Evolutionary conservation across 2,329 filamentous ascomycete genomes (phyloP), one percentile per base, ranked within the genome.

Genomic region (Monilinia polystroma): DNA sequence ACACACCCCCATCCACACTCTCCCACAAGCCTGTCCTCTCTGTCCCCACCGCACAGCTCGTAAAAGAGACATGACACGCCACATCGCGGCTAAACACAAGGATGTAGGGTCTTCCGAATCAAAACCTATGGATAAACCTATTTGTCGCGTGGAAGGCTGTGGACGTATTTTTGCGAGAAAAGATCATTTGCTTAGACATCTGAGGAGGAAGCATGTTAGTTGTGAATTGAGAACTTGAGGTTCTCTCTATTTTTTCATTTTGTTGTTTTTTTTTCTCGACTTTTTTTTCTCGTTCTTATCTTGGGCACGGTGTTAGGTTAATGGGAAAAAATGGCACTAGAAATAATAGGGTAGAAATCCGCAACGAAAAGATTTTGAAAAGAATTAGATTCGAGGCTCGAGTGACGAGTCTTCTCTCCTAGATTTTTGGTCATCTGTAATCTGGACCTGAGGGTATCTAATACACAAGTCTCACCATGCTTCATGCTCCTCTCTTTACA

Each of bases 1-100:
- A 35, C 57, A 59, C 20, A 49, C 12, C 4, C 57, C 57, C 26
- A 43, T 51, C 8, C 43, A 60, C 58, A 60, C 58, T 4, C 58
- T 51, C 4, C 58, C 58, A 20, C 58, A 49, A 29, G n/a, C 29
- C 1, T 60, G 58, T 35, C 32, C 58, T 12, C 20, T 60, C 45
- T 60, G 58, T 51, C 58, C 58, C 20, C 58, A 60, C 58, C 58
- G 58, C 29, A 60, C 58, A 35, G 58, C 58, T 10, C 58, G 58
- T n/a, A 47, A n/a, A 23, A 35, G 58, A 60, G 58, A 60, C n/a
- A 60, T 60, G 58, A 26, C 58, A 8, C 58, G 58, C 20, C 58
- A 62, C n/a, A 51, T 62, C 2, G n/a, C 58, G 2, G 58, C 58
- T 32, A 62, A 62, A 23, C 58, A 62, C 16, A 62, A 51, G 23